Percentiles rank a stretch among this genome's conserved stretches.
These are phyloP conservation scores for Suhomyces yuchorum DNA, from an alignment of 1,139 yeast genomes.

Conservation along the genomic window DNA sequence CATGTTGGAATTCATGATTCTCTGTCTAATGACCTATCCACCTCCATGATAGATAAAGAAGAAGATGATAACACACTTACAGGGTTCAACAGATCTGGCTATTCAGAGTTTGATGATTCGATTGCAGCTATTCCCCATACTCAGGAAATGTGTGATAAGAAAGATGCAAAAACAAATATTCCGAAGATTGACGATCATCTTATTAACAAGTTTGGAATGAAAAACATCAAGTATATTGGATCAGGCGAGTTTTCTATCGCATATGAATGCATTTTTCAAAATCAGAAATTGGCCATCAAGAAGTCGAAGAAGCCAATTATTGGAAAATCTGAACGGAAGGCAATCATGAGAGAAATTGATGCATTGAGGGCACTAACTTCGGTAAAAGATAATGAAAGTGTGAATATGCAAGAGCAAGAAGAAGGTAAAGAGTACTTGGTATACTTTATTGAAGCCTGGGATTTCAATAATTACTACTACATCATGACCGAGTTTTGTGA, in stretches of 20 bases:
- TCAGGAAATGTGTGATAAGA: conserved; percentile 8
- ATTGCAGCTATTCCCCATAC: conserved; percentile 6
- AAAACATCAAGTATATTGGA: conserved; percentile 70
- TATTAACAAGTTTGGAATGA: conserved; percentile 62
- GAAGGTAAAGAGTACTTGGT: conserved; percentile 79
- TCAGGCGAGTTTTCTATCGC: conserved; percentile 90
- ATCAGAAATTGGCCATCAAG: conserved; percentile 80
- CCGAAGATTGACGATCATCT: conserved; percentile 58
- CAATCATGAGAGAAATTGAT: conserved; percentile 47
- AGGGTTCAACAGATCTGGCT: conserved; percentile 7
- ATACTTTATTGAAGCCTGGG: conserved; percentile 87
- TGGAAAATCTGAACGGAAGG: conserved; percentile 43
- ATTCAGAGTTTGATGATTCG: conserved; percentile 2
- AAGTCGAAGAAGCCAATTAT: conserved; percentile 61
- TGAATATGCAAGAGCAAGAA: conserved; percentile 57
- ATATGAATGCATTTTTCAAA: conserved; percentile 69
- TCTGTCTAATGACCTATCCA: not conserved
- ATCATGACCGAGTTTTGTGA: conserved; percentile 96
- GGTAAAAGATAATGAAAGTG: conserved; percentile 47
- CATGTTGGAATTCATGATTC: conserved; percentile 5
- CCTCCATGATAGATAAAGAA: conserved; percentile 4
- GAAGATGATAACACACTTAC: conserved; percentile 16
- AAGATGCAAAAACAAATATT: conserved; percentile 5
- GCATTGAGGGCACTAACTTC: conserved; percentile 46
- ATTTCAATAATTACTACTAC: conserved; percentile 68